phyloP scores from a whole-genome alignment of 2,329 filamentous ascomycete species.

The Ambrosiella cleistominuta region DNA sequence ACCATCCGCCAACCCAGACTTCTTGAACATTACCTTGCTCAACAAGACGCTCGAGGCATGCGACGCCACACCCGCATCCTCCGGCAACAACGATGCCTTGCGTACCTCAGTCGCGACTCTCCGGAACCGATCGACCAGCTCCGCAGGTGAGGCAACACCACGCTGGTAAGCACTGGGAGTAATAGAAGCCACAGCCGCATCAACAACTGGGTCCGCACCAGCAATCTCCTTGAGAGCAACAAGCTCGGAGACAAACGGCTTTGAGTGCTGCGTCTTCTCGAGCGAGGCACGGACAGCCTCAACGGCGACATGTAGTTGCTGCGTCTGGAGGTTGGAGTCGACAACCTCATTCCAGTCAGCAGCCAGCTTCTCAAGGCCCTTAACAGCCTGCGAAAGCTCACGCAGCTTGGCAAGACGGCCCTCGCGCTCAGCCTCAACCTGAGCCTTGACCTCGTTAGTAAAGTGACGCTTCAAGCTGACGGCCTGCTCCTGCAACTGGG shows the following conservation, averaged over 20 bases:
- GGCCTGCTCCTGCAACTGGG: constrained; percentile 78
- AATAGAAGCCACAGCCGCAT: constrained; percentile 90
- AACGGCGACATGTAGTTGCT: constrained; percentile 89
- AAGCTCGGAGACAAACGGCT: constrained; percentile 80
- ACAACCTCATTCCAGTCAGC: constrained; percentile 81
- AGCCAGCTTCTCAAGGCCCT: constrained; percentile 73
- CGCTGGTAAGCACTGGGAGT: constrained; percentile 87
- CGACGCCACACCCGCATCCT: constrained; percentile 83
- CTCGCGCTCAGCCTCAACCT: constrained; percentile 76
- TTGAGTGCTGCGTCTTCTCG: constrained; percentile 50
- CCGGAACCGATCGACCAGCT: constrained; percentile 89
- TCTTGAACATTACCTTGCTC: constrained; percentile 92
- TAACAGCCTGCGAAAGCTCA: constrained; percentile 59
- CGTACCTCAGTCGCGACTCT: constrained; percentile 81
- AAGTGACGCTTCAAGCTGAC: constrained; percentile 77
- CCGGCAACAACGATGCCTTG: constrained; percentile 82
- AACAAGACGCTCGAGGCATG: constrained; percentile 81
- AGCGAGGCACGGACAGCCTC: constrained; percentile 79
- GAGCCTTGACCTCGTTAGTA: constrained; percentile 54
- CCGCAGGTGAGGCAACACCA: constrained; percentile 65
- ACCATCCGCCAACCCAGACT: constrained; percentile 66
- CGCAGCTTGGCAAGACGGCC: constrained; percentile 73
- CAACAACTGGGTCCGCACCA: constrained; percentile 65
- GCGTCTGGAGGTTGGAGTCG: constrained; percentile 77
- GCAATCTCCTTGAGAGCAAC: constrained; percentile 89